Evolutionary conservation across 2,329 filamentous ascomycete genomes (phyloP).

Genomic region (Magnaporthiopsis rhizophila): DNA sequence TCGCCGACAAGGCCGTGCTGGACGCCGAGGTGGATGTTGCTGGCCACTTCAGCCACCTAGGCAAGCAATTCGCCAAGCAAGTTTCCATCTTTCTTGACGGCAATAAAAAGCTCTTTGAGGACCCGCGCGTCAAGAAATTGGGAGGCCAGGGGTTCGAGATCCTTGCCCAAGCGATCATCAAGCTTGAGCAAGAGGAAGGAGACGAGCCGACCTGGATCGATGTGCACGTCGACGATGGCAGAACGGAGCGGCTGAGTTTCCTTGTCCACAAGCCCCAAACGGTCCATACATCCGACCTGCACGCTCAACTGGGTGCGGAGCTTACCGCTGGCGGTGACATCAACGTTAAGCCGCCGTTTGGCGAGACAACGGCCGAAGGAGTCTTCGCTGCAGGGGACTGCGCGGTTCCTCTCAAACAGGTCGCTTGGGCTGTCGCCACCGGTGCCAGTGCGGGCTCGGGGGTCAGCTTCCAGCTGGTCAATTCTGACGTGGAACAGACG

Average conservation of each 20-base stretch:
- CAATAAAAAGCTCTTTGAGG: slow-evolving; percentile 22
- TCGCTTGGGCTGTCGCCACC: slow-evolving; percentile 19
- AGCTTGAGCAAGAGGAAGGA: slow-evolving; percentile 8
- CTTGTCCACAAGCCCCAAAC: neutral
- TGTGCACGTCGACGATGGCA: slow-evolving; percentile 26
- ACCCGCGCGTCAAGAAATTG: neutral
- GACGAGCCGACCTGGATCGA: slow-evolving; percentile 16
- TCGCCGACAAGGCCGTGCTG: slow-evolving; percentile 20
- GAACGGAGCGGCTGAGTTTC: slow-evolving; percentile 19
- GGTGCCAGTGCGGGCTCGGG: slow-evolving; percentile 15
- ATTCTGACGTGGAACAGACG: neutral
- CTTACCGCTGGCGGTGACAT: neutral
- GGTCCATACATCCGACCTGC: neutral
- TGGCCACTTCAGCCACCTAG: slow-evolving; percentile 21
- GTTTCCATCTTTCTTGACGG: slow-evolving; percentile 44
- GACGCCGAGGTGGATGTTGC: slow-evolving; percentile 6
- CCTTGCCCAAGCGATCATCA: neutral
- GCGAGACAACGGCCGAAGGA: slow-evolving; percentile 39
- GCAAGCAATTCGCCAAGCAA: slow-evolving; percentile 33
- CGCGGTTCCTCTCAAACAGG: slow-evolving; percentile 13
- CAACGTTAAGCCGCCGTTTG: slow-evolving; percentile 28
- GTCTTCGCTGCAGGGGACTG: slow-evolving; percentile 48
- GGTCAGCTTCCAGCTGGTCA: neutral
- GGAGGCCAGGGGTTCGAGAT: slow-evolving; percentile 11
- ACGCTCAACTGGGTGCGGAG: neutral